Percentiles rank a stretch among this genome's conserved stretches.
Evolutionary conservation across 192 early-diverging fungal species (phyloP).

Genomic region (Podila epicladia): DNA sequence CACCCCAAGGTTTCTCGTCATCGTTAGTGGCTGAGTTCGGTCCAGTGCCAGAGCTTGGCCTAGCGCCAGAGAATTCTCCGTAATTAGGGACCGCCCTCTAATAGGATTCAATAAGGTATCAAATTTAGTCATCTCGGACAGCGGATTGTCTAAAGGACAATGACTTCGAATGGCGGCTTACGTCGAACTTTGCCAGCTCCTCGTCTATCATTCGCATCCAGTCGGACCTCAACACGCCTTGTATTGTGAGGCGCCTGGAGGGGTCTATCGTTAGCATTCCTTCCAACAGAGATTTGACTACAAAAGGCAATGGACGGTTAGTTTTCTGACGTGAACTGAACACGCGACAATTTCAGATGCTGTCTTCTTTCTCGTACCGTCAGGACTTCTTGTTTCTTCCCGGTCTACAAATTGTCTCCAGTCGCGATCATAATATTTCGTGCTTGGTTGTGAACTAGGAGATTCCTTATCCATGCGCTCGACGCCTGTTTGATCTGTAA

Average conservation of each 20-base stretch:
- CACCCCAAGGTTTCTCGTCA: slow-evolving; percentile 4
- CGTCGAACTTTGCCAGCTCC: slow-evolving; percentile 29
- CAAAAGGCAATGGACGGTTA: background rate
- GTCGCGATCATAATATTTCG: background rate
- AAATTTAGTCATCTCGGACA: background rate
- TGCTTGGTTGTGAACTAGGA: background rate
- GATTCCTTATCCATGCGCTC: background rate
- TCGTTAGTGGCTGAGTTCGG: too few relatives aligned
- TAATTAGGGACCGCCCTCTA: background rate
- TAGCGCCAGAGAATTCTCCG: background rate
- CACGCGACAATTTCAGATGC: too few relatives aligned
- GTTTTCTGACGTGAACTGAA: background rate
- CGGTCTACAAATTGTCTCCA: slow-evolving; percentile 3
- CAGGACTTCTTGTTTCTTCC: slow-evolving; percentile 1
- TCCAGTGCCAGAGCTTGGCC: background rate
- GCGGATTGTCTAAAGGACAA: background rate
- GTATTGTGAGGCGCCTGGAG: slow-evolving; percentile 15
- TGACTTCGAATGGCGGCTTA: background rate
- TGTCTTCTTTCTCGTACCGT: background rate
- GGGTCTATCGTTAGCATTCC: slow-evolving; percentile 17
- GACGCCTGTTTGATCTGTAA: background rate
- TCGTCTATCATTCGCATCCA: slow-evolving; percentile 34
- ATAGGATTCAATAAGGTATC: background rate
- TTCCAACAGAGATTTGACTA: slow-evolving; percentile 13
- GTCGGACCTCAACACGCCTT: slow-evolving; percentile 4